Evolutionary conservation across 352 stramenopile species (phyloP).

Genomic region (Peronospora belbahrii): DNA sequence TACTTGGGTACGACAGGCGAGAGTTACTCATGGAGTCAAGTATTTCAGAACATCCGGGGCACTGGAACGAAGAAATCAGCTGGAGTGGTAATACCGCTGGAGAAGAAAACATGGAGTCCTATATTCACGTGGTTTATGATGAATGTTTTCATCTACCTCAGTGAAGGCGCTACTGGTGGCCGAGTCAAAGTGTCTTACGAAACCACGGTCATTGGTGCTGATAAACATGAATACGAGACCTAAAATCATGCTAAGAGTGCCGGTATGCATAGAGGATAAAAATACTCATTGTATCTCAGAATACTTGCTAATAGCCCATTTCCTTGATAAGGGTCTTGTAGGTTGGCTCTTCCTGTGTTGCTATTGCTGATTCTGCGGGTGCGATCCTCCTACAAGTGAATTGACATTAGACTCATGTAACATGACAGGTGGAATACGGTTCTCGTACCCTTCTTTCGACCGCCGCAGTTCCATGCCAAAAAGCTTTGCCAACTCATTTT

Average conservation of each 20-base stretch:
- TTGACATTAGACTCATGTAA: no score
- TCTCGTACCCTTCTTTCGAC: constrained; percentile 48
- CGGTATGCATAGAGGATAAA: neutral
- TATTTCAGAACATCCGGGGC: constrained; percentile 8
- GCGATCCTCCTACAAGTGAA: neutral
- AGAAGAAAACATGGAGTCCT: constrained; percentile 52
- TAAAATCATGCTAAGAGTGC: constrained; percentile 1
- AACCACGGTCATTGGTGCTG: constrained; percentile 28
- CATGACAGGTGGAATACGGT: no score
- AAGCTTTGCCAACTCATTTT: constrained; percentile 56
- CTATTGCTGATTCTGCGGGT: neutral
- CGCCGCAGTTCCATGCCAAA: constrained; percentile 53
- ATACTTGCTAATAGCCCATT: constrained; percentile 51
- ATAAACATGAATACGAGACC: constrained; percentile 23
- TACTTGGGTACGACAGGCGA: constrained; percentile 37
- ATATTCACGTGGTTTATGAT: constrained; percentile 76
- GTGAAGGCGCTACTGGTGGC: constrained; percentile 65
- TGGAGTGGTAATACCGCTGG: constrained; percentile 45
- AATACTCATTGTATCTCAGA: neutral
- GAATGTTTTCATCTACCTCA: constrained; percentile 71
- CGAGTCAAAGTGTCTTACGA: constrained; percentile 57
- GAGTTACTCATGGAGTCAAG: constrained; percentile 25
- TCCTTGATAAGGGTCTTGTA: constrained; percentile 75
- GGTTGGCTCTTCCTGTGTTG: constrained; percentile 9
- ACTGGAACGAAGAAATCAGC: constrained; percentile 4